A percentile compares a stretch with the other conserved stretches of the same genome.
phyloP scores from a whole-genome alignment of 2,329 filamentous ascomycete genomes.

The Diaporthe capsici region DNA sequence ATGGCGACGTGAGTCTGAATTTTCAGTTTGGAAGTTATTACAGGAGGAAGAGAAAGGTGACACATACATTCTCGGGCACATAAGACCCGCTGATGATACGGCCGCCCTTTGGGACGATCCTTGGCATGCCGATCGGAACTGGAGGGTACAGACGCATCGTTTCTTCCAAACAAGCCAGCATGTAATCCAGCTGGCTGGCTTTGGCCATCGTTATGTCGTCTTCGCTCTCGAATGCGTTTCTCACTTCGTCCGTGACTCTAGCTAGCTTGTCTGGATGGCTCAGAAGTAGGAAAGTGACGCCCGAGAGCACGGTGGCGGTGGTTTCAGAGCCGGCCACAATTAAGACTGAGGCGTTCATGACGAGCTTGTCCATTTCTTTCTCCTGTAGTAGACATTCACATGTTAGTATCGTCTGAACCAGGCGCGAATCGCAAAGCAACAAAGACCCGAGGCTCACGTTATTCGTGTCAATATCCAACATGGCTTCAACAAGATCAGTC shows the following conservation, averaged over 20 bases:
- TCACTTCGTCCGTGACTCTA: conserved; percentile 25
- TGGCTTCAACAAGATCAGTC: neutral
- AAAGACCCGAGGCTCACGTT: neutral
- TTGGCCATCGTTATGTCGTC: conserved; percentile 9
- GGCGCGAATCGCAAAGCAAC: neutral
- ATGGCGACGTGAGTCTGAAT: neutral
- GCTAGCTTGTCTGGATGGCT: conserved; percentile 25
- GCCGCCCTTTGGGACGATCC: conserved; percentile 1
- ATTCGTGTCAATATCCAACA: conserved; percentile 8
- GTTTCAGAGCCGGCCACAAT: conserved; percentile 36
- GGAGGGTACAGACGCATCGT: conserved; percentile 32
- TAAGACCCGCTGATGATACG: neutral
- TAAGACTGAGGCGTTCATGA: conserved; percentile 30
- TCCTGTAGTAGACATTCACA: conserved; percentile 19
- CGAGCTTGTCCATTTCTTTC: conserved; percentile 31
- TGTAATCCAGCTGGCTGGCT: conserved; percentile 26
- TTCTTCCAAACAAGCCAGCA: conserved; percentile 31
- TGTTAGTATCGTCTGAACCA: neutral
- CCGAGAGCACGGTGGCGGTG: conserved; percentile 31
- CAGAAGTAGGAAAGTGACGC: conserved; percentile 29
- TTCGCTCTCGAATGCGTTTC: conserved; percentile 12
- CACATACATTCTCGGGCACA: neutral
- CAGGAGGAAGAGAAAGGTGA: too few relatives aligned
- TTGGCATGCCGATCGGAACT: conserved; percentile 31
- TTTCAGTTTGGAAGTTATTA: neutral